Conservation (phyloP, 352 stramenopile genomes). For the Globisporangium solare region DNA sequence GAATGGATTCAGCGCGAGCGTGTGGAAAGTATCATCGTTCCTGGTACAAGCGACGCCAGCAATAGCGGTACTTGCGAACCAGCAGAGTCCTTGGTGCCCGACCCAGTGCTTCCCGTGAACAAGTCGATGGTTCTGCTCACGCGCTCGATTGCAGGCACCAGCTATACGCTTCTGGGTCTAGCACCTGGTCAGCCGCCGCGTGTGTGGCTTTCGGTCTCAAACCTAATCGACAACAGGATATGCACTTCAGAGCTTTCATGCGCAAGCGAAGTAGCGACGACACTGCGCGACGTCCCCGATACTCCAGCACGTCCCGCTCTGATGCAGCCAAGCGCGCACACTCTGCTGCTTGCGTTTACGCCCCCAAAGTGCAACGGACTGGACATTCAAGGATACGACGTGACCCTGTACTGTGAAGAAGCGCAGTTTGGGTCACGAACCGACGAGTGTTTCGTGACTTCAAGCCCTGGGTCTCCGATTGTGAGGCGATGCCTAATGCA, state of each 20-base stretch:
- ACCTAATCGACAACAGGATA: constrained; percentile 56
- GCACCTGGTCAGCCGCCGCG: constrained; percentile 31
- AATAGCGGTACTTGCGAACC: neutral
- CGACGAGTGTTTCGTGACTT: constrained; percentile 38
- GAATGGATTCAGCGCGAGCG: constrained; percentile 31
- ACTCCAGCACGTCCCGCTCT: constrained; percentile 21
- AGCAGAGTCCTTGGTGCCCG: neutral
- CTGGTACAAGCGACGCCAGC: neutral
- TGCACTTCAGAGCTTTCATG: constrained; percentile 39
- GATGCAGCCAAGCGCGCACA: constrained; percentile 28
- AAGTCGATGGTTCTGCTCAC: constrained; percentile 32
- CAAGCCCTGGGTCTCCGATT: constrained; percentile 17
- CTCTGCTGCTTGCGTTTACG: constrained; percentile 29
- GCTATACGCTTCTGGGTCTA: constrained; percentile 34
- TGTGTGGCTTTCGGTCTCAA: constrained; percentile 53
- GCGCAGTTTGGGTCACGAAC: constrained; percentile 49
- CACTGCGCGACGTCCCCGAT: constrained; percentile 50
- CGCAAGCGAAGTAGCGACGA: constrained; percentile 26
- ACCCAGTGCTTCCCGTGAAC: neutral
- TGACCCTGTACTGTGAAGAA: constrained; percentile 47
- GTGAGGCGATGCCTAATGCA: constrained; percentile 10
- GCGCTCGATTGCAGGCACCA: constrained; percentile 43
- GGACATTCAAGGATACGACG: constrained; percentile 38
- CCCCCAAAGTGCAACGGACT: constrained; percentile 49
- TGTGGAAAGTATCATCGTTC: neutral